phyloP scores from a whole-genome alignment of 176 grass and related monocot species.

The Hordeum vulgare region MorexV3_pseudomolecules_assembly NC_058521.1:27561196-27561695 shows the following conservation, averaged over 20 bases:
- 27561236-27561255: constrained; percentile 1
- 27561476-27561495: background rate
- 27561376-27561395: background rate
- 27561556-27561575: constrained; percentile 35
- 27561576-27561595: background rate
- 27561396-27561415: background rate
- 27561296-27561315: constrained; percentile 6
- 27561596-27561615: background rate
- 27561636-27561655: background rate
- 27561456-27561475: background rate
- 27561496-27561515: constrained; percentile 5
- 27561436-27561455: constrained; percentile 47
- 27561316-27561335: background rate
- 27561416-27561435: constrained; percentile 10
- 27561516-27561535: background rate
- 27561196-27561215: constrained; percentile 98
- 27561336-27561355: background rate
- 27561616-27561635: constrained; percentile 15
- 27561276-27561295: background rate
- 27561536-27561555: background rate
- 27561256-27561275: background rate
- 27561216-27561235: constrained; percentile 29
- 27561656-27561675: background rate
- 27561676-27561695: constrained; percentile 3
- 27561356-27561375: background rate